These are phyloP conservation scores for Colletotrichum limetticola DNA, from an alignment of 2,329 filamentous ascomycete species.

Conservation along the genomic window DNA sequence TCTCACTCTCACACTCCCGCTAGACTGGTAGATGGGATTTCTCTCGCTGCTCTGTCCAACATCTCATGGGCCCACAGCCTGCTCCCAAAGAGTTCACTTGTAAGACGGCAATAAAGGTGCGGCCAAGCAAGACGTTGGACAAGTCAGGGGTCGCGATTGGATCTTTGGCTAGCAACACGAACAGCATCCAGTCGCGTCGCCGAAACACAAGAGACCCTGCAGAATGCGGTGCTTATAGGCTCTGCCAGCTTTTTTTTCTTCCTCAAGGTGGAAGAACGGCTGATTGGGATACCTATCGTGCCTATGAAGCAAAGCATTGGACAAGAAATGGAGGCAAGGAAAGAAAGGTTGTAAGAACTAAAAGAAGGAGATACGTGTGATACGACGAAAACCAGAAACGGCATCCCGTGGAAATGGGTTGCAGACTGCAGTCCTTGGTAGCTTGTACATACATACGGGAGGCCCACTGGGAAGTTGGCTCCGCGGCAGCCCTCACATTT, in stretches of 20 bases:
- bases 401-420: neutral
- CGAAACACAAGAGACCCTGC: slow-evolving; percentile 28
- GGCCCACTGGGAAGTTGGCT: neutral
- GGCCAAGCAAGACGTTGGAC: slow-evolving; percentile 15
- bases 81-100: neutral
- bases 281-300: neutral
- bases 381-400: neutral
- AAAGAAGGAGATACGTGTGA: neutral
- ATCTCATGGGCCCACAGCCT: neutral
- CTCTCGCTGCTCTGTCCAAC: neutral
- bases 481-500: neutral
- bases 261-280: neutral
- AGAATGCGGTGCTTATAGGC: slow-evolving; percentile 21
- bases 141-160: neutral
- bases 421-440: neutral
- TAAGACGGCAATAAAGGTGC: neutral
- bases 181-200: slow-evolving; percentile 14
- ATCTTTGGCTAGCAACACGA: neutral
- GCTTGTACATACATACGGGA: neutral
- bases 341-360: neutral
- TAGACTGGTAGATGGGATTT: neutral
- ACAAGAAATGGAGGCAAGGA: neutral
- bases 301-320: neutral
- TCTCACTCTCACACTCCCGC: neutral
- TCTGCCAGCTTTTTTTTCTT: neutral